A percentile compares a stretch with the other conserved stretches of the same genome.
phyloP scores from a whole-genome alignment of 805 yeast species.

The Sugiyamaella chiloensis region DNA sequence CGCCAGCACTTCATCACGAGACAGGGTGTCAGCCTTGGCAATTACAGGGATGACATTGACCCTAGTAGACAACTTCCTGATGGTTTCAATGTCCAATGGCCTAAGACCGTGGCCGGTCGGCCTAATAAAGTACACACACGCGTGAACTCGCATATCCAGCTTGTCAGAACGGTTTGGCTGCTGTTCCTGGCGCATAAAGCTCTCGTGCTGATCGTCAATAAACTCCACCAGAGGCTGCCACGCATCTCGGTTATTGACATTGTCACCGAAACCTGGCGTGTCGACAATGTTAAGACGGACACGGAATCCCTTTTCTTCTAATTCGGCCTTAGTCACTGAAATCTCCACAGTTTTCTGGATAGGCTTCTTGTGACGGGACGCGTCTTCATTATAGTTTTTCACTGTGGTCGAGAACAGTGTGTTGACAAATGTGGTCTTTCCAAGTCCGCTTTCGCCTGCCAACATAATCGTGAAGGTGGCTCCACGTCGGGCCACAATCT shows the following conservation, averaged over 20 bases:
- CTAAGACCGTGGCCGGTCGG: slow-evolving; percentile 63
- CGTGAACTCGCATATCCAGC: slow-evolving; percentile 72
- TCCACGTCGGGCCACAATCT: slow-evolving; percentile 48
- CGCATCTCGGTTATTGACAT: slow-evolving; percentile 58
- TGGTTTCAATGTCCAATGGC: slow-evolving; percentile 66
- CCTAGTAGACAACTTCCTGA: slow-evolving; percentile 66
- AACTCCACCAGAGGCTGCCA: slow-evolving; percentile 70
- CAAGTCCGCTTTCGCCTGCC: slow-evolving; percentile 84
- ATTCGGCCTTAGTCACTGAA: slow-evolving; percentile 43
- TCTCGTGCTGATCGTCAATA: slow-evolving; percentile 75
- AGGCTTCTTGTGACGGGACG: slow-evolving; percentile 37
- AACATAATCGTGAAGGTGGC: slow-evolving; percentile 77
- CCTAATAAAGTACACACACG: slow-evolving; percentile 75
- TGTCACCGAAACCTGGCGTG: slow-evolving; percentile 75
- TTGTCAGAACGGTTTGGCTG: slow-evolving; percentile 59
- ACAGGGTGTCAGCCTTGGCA: slow-evolving; percentile 74
- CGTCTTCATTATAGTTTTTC: slow-evolving; percentile 41
- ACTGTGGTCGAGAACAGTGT: slow-evolving; percentile 62
- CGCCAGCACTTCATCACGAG: slow-evolving; percentile 49
- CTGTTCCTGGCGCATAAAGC: slow-evolving; percentile 68
- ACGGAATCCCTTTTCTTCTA: slow-evolving; percentile 58
- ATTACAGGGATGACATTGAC: slow-evolving; percentile 82
- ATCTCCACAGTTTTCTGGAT: slow-evolving; percentile 40
- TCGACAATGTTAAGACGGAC: slow-evolving; percentile 64
- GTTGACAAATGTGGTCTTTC: slow-evolving; percentile 50